A percentile compares a stretch with the other conserved stretches of the same genome.
Evolutionary conservation across 768 basidiomycete genomes (phyloP).

Genomic region (Mycena capillaripes): DNA sequence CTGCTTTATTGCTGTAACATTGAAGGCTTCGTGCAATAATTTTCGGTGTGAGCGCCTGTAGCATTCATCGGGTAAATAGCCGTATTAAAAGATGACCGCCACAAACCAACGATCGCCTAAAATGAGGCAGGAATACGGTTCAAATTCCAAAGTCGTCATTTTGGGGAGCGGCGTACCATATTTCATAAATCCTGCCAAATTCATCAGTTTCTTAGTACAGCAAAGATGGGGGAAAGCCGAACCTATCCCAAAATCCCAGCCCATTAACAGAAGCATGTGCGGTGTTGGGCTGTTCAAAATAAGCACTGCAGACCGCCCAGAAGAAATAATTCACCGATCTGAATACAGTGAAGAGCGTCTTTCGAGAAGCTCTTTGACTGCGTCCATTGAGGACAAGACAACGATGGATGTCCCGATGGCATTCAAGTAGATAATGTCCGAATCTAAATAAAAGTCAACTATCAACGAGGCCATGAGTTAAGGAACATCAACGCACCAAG

Average conservation of each 20-base stretch:
- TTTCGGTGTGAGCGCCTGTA: constrained; percentile 44
- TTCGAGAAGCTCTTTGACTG: constrained; percentile 51
- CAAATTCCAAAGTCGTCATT: too few species aligned
- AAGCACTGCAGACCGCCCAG: not conserved
- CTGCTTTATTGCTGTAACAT: constrained; percentile 34
- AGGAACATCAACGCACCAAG: constrained; percentile 13
- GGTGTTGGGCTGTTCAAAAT: constrained; percentile 13
- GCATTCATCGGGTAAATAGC: too few species aligned
- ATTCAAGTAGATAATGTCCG: constrained; percentile 45
- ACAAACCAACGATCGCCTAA: too few species aligned
- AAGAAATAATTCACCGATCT: constrained; percentile 45
- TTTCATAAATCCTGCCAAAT: constrained; percentile 33
- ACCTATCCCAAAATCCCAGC: constrained; percentile 36
- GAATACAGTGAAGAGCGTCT: constrained; percentile 53
- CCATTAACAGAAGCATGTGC: constrained; percentile 39
- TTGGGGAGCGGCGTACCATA: too few species aligned
- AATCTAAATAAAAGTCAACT: constrained; percentile 34
- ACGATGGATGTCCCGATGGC: constrained; percentile 44
- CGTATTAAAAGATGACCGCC: too few species aligned
- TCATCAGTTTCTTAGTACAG: not conserved
- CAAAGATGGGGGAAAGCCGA: too few species aligned
- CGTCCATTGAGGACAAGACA: constrained; percentile 50
- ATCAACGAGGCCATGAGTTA: not conserved
- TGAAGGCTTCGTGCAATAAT: constrained; percentile 43
- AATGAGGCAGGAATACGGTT: too few species aligned